Evolutionary conservation across 306 rosid genomes (phyloP), one percentile per base, ranked within the genome.

Genomic region (Lithocarpus polystachyus): DNA sequence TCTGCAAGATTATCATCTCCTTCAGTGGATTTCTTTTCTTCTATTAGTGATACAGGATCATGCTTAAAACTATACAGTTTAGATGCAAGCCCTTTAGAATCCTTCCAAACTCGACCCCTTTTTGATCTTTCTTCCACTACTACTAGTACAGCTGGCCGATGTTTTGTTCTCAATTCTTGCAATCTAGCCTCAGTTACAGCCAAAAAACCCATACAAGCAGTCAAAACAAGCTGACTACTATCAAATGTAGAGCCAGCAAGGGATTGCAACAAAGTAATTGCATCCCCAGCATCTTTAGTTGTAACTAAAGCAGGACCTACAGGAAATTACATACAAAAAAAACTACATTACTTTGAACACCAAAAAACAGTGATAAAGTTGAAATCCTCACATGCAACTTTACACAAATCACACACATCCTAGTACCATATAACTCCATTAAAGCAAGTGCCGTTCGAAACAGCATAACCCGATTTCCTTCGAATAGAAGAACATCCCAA

Each of bases 251-350:
- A 92, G 78, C 96, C 97, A 48, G 79, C 77, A 73, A 92, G 97
- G 79, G 97, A 89, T 86, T 95, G 99, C 77, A 92, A 82, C 67
- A 92, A 80, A 68, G 91, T 89, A 84, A 91, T 91, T 70, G 95
- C 97, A 83, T 95, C 98, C 65, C 95, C 97, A n/a, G 98, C 95
- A 82, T 95, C 99, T 85, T 88, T 89, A 73, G 97, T 91, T n/a
- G 90, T 92, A 72, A 89, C 86, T 80, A 93, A 72, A 9, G 93
- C 92, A 75, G 93, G 97, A 85, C 97, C 98, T 95, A 79, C 68
- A 82, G 62, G 31, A 74, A 67, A 72, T 85, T 33, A 68, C 65
- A 83, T 51, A 33, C 43, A 23, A 52, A 13, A 73, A 73, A 77
- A 10, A 52, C 56, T 57, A 4, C 5, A 40, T 65, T 70, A 52